Conservation (phyloP, 106 monocot genomes). For the Amphibolis antarctica region DNA sequence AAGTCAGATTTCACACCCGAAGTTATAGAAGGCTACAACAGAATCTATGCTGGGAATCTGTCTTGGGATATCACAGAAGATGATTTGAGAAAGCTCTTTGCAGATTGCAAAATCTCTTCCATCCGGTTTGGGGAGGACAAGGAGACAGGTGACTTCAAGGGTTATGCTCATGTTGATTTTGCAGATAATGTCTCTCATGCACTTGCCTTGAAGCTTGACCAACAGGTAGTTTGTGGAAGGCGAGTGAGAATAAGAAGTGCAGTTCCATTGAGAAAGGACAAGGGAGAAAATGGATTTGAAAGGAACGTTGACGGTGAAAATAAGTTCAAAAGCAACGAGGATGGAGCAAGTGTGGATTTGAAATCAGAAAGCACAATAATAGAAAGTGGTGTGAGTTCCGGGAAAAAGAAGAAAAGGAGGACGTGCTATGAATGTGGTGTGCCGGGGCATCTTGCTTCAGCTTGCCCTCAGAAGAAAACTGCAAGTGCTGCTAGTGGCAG, state of each 20-base stretch:
- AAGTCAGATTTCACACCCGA: slow-evolving; percentile 62
- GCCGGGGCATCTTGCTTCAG: slow-evolving; percentile 65
- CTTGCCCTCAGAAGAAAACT: slow-evolving; percentile 43
- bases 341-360: background rate
- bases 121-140: slow-evolving; percentile 78
- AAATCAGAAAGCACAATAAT: background rate
- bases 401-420: slow-evolving; percentile 43
- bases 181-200: slow-evolving; percentile 41
- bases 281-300: background rate
- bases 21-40: slow-evolving; percentile 78
- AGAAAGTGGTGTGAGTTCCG: background rate
- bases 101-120: slow-evolving; percentile 53
- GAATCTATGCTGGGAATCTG: slow-evolving; percentile 74
- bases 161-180: slow-evolving; percentile 91
- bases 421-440: slow-evolving; percentile 72
- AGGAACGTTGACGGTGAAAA: background rate
- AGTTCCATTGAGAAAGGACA: slow-evolving; percentile 40
- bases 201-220: slow-evolving; percentile 72
- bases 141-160: slow-evolving; percentile 76
- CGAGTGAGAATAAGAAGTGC: slow-evolving; percentile 71
- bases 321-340: background rate
- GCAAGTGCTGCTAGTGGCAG: background rate
- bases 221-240: slow-evolving; percentile 51
- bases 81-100: slow-evolving; percentile 55
- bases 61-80: slow-evolving; percentile 86